These are phyloP conservation scores for Pseudonectria foliicola DNA, from an alignment of 2,329 filamentous ascomycete genomes.

Conservation along the genomic window DNA sequence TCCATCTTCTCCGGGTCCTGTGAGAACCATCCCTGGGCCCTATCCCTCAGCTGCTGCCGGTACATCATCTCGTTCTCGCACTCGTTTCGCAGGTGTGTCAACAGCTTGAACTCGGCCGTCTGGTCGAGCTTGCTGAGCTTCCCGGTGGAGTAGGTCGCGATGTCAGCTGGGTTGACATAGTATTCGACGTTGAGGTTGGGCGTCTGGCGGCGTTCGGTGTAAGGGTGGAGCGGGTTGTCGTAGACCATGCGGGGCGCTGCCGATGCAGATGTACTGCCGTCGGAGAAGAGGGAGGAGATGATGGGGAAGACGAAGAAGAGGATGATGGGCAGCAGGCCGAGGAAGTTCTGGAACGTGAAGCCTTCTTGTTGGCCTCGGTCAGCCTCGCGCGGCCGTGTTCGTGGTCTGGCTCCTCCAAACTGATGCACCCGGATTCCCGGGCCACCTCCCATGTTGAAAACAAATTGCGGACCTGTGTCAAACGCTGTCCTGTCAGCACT, in stretches of 20 bases:
- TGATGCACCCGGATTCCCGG: slow-evolving; percentile 92
- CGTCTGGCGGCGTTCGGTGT: slow-evolving; percentile 68
- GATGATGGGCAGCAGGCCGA: slow-evolving; percentile 79
- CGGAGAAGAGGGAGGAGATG: slow-evolving; percentile 70
- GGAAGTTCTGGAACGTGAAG: slow-evolving; percentile 51
- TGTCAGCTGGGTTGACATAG: slow-evolving; percentile 73
- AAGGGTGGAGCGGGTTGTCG: slow-evolving; percentile 61
- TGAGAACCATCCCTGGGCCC: slow-evolving; percentile 83
- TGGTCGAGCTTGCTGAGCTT: slow-evolving; percentile 72
- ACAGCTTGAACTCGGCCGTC: slow-evolving; percentile 65
- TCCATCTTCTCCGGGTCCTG: slow-evolving; percentile 74
- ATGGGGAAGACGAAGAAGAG: slow-evolving; percentile 83
- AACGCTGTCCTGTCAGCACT: slow-evolving; percentile 42
- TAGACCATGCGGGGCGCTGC: slow-evolving; percentile 67
- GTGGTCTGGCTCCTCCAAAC: slow-evolving; percentile 75
- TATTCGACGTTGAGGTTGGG: slow-evolving; percentile 69
- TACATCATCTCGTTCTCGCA: slow-evolving; percentile 68
- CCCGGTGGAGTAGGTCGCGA: slow-evolving; percentile 59
- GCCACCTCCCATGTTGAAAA: slow-evolving; percentile 90
- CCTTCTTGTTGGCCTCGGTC: slow-evolving; percentile 44
- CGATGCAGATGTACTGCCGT: slow-evolving; percentile 27
- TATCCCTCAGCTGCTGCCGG: slow-evolving; percentile 62
- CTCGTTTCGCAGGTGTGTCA: slow-evolving; percentile 58
- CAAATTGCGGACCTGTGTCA: slow-evolving; percentile 77
- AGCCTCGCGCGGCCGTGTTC: slow-evolving; percentile 64